A percentile compares a stretch with the other conserved stretches of the same genome.
Conservation (phyloP, 305 asterid genomes). For the Andrographis paniculata region DNA sequence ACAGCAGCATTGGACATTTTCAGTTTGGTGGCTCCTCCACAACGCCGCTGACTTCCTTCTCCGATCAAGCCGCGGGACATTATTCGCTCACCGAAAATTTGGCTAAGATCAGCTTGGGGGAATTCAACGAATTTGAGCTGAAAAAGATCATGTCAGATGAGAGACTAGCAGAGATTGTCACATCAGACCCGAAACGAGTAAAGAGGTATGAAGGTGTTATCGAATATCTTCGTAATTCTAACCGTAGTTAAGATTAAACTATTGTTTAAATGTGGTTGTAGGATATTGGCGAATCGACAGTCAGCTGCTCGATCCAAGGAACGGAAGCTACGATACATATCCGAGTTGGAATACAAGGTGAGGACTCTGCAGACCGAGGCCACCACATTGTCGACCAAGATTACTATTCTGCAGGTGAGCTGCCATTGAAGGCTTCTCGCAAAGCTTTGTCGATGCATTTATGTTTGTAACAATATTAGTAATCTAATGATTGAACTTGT, state of each 20-base stretch:
- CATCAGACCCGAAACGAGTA: slow-evolving; percentile 78
- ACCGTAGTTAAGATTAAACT: neutral
- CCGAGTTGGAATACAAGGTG: slow-evolving; percentile 90
- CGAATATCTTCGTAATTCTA: neutral
- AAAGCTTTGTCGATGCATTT: no score
- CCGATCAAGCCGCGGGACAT: slow-evolving; percentile 25
- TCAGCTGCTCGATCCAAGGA: slow-evolving; percentile 99
- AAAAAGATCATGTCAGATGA: slow-evolving; percentile 79
- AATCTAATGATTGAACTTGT: slow-evolving; percentile 4
- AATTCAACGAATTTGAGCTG: slow-evolving; percentile 65
- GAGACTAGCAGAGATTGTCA: slow-evolving; percentile 73
- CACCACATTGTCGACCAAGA: slow-evolving; percentile 65
- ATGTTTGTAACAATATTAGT: no score
- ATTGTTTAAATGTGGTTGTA: slow-evolving; percentile 16
- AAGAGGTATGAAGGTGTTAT: slow-evolving; percentile 39
- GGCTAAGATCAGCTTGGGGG: slow-evolving; percentile 48
- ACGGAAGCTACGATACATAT: slow-evolving; percentile 74
- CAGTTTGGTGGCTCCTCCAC: slow-evolving; percentile 49
- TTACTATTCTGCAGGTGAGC: slow-evolving; percentile 57
- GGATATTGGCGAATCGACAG: slow-evolving; percentile 88
- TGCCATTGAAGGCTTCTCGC: no score
- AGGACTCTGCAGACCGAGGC: slow-evolving; percentile 78
- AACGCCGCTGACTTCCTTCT: slow-evolving; percentile 32
- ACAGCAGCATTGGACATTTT: slow-evolving; percentile 57
- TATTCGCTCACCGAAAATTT: slow-evolving; percentile 38